Conservation (phyloP, 2,329 filamentous ascomycete species). For the Xylaria sp. region DNA sequence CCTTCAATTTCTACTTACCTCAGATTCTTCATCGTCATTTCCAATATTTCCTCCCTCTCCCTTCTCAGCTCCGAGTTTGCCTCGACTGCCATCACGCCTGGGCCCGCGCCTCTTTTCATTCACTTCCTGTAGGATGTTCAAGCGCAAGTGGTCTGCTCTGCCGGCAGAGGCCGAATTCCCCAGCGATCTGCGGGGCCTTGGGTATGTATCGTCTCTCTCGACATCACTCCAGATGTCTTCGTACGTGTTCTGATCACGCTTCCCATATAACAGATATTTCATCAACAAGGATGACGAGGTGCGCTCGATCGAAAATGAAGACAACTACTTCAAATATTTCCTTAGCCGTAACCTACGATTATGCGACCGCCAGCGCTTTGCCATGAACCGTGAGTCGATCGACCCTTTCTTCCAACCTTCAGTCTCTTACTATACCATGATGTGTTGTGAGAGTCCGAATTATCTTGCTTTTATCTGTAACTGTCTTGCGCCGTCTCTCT, state of each 20-base stretch:
- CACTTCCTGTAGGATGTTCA: conserved; percentile 73
- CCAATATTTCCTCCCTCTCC: no score
- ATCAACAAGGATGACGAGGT: conserved; percentile 81
- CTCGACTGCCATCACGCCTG: neutral
- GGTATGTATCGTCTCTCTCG: conserved; percentile 61
- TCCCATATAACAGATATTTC: conserved; percentile 70
- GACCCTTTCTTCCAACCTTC: neutral
- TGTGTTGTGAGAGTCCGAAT: neutral
- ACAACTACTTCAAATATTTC: conserved; percentile 79
- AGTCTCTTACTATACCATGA: neutral
- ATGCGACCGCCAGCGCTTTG: conserved; percentile 79
- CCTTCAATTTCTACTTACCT: neutral
- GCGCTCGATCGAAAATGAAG: conserved; percentile 73
- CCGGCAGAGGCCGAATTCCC: conserved; percentile 77
- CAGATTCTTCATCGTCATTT: neutral
- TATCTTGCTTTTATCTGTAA: neutral
- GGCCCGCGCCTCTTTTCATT: neutral
- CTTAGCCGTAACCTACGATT: conserved; percentile 78
- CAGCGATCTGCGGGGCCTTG: conserved; percentile 74
- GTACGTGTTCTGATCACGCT: neutral
- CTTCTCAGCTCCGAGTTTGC: no score
- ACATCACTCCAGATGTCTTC: neutral
- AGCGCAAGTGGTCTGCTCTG: conserved; percentile 73
- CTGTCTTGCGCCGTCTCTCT: neutral
- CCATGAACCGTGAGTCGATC: conserved; percentile 72